Percentiles rank a stretch among this genome's conserved stretches.
phyloP scores from a whole-genome alignment of 176 grass and related monocot genomes.

The Aegilops sharonensis region DNA sequence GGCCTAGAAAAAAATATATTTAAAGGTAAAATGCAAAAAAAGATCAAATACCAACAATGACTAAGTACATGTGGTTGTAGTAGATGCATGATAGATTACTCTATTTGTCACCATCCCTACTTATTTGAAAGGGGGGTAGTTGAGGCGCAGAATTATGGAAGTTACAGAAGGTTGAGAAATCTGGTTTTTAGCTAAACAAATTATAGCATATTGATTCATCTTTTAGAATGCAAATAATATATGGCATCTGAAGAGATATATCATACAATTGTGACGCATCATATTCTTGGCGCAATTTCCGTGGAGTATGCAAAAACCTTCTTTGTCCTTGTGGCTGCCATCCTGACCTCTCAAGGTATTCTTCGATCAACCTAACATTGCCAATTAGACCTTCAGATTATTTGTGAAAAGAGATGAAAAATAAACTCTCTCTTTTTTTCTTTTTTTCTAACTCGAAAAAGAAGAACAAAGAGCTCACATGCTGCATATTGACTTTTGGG shows the following conservation, averaged over 20 bases:
- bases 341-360: slow-evolving; percentile 76
- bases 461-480: slow-evolving; percentile 47
- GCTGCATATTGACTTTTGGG: slow-evolving; percentile 92
- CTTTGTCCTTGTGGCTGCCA: slow-evolving; percentile 42
- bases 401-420: slow-evolving; percentile 1
- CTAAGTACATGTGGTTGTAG: not conserved
- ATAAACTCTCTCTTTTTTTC: not conserved
- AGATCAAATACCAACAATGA: not conserved
- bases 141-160: not conserved
- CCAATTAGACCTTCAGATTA: slow-evolving; percentile 25
- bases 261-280: slow-evolving; percentile 52
- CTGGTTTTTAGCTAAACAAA: not conserved
- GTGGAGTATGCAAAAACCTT: slow-evolving; percentile 31
- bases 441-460: too few relatives aligned
- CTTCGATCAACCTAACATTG: slow-evolving; percentile 76
- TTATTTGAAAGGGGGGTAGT: not conserved
- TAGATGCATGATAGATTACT: not conserved
- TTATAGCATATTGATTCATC: not conserved
- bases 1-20: not conserved
- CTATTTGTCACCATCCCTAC: not conserved
- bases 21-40: not conserved
- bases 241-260: not conserved
- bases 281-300: slow-evolving; percentile 48
- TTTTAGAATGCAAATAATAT: slow-evolving; percentile 25
- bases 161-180: not conserved